These are phyloP conservation scores for Paramecium tetraurelia DNA, from an alignment of 73 alveolate species.

Conservation along the genomic window DNA sequence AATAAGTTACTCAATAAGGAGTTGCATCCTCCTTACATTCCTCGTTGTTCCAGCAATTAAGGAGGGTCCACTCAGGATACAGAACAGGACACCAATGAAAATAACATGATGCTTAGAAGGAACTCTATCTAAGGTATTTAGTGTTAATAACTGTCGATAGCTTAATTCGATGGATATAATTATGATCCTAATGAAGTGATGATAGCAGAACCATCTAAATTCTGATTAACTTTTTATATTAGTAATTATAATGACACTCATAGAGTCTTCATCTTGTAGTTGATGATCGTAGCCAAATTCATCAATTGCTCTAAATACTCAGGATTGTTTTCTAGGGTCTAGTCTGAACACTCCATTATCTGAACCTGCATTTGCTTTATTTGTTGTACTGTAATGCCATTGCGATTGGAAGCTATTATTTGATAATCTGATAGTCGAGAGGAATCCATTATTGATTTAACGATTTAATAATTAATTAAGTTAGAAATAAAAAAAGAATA, in stretches of 20 bases:
- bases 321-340: not conserved
- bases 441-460: not conserved
- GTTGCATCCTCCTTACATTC: slow-evolving; percentile 52
- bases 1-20: slow-evolving; percentile 31
- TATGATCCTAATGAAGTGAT: slow-evolving; percentile 61
- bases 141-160: slow-evolving; percentile 42
- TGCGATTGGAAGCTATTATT: not conserved
- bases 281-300: not conserved
- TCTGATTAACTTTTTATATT: not conserved
- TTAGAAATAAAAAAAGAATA: not conserved
- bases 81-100: slow-evolving; percentile 63
- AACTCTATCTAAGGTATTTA: slow-evolving; percentile 50
- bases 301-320: not conserved
- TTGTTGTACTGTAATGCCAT: not conserved
- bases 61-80: slow-evolving; percentile 64
- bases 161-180: slow-evolving; percentile 69
- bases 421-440: not conserved
- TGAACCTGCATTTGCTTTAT: not conserved
- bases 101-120: slow-evolving; percentile 62
- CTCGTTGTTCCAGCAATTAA: slow-evolving; percentile 48
- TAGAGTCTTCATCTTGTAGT: not conserved
- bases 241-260: not conserved
- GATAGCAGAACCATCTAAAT: slow-evolving; percentile 17
- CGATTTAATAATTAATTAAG: not conserved
- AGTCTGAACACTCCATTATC: not conserved